Percentiles rank a stretch among this genome's conserved stretches.
These are phyloP conservation scores for Diaporthe sp. DNA, from an alignment of 2,329 filamentous ascomycete genomes.

Conservation along the genomic window DNA sequence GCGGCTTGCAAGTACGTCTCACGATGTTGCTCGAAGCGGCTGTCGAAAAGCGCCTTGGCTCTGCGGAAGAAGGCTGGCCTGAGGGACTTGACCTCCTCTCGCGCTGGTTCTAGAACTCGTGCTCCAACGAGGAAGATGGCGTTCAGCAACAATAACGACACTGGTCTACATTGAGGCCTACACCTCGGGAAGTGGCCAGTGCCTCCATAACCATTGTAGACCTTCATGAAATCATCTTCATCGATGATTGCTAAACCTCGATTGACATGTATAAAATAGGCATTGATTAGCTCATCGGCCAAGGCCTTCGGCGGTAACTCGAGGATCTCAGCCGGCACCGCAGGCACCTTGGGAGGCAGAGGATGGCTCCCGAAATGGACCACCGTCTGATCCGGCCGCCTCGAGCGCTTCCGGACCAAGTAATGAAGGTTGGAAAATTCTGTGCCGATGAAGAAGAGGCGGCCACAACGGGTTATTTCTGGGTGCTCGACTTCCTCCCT, in stretches of 20 bases:
- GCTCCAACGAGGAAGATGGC: constrained; percentile 2
- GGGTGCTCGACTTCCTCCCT: neutral
- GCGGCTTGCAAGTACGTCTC: neutral
- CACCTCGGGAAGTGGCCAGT: neutral
- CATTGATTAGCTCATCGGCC: neutral
- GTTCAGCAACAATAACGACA: neutral
- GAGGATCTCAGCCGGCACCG: neutral
- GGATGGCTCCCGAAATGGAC: constrained; percentile 6
- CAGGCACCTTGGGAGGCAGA: neutral
- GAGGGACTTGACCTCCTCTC: neutral
- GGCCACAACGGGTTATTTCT: constrained; percentile 10
- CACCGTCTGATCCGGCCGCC: neutral
- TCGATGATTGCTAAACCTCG: neutral
- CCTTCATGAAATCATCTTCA: constrained; percentile 5
- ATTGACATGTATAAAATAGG: neutral
- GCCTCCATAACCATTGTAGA: neutral
- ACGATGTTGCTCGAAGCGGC: constrained; percentile 1
- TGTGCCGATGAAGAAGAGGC: neutral
- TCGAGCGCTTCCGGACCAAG: neutral
- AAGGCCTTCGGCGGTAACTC: neutral
- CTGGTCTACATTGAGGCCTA: constrained; percentile 5
- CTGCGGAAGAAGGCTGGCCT: neutral
- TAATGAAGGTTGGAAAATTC: constrained; percentile 11
- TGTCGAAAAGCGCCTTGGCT: neutral
- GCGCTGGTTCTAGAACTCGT: neutral